Base-by-base conservation (phyloP, 2,329 filamentous ascomycete species). In the Orbilia quercus region DNA sequence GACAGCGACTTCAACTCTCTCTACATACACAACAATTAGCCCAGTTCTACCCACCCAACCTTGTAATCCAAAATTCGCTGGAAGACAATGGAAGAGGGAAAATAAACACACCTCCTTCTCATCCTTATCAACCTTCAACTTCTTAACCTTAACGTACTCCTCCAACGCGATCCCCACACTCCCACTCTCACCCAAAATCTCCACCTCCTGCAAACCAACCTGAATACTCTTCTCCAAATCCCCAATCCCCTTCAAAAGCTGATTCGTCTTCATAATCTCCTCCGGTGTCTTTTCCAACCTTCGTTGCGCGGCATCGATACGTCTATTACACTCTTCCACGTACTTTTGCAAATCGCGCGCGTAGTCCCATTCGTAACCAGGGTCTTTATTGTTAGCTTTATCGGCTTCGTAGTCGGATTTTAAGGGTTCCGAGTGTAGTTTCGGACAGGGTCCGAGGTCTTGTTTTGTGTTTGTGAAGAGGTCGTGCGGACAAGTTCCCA, bases 391-490 rank as follows among this genome's bases (percentile, higher is more conserved):
- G 45, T 60, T 66, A 36, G 76, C 47, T 65, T 75, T 70, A 44
- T 77, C 75, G 44, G 74, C 67, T 77, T 96, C 90, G 81, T 95
- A 99, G 80, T 99, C 93, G 51, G 89, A 84, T 82, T 96, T 97
- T 76, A 98, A 85, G 11, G 88, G 88, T 80, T 97, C 93, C 53
- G 88, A 91, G 82, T 99, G 95, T 23, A 94, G 86, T 80, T 94
- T 95, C 54, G 91, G 87, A 79, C 95, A 99, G 0, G 88, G 87
- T 1, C 95, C 95, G 34, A 98, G 87, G 80, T 99, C 95, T 85
- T 98, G 93, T 84, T 97, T 98, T 48, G 95, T 99, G 83, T 99
- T 99, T 76, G 94, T 99, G 86, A 99, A 99, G 79, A 99, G 91
- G 80, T 99, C 95, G 84, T 98, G 94, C 0, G 95, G 95, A 81